These are phyloP conservation scores for Penicillium lividum DNA, from an alignment of 495 filamentous ascomycete genomes.

Conservation along the genomic window DNA sequence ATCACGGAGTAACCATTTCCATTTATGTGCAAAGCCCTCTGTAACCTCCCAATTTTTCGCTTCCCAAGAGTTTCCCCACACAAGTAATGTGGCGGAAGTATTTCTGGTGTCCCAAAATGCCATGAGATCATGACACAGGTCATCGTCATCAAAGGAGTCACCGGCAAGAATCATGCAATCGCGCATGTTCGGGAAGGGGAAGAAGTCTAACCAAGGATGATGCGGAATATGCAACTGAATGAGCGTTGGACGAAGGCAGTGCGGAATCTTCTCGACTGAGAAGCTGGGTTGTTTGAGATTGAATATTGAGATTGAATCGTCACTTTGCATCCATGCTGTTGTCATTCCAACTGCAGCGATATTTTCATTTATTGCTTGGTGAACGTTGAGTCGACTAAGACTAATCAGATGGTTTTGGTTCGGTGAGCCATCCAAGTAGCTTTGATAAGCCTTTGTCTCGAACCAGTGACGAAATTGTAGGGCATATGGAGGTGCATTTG, in stretches of 20 bases:
- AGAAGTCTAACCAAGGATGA: slow-evolving; percentile 37
- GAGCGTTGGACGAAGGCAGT: slow-evolving; percentile 24
- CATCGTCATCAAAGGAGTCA: slow-evolving; percentile 25
- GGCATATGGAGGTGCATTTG: background rate
- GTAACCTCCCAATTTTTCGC: slow-evolving; percentile 46
- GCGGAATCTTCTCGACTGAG: slow-evolving; percentile 22
- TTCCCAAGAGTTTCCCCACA: slow-evolving; percentile 49
- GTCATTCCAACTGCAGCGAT: slow-evolving; percentile 21
- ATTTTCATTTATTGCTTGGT: slow-evolving; percentile 23
- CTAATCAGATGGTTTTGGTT: slow-evolving; percentile 22
- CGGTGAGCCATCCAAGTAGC: slow-evolving; percentile 13
- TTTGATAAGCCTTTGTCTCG: slow-evolving; percentile 9
- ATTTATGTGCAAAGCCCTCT: slow-evolving; percentile 41
- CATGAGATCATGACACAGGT: slow-evolving; percentile 30
- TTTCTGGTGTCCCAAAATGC: slow-evolving; percentile 26
- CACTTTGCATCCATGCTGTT: slow-evolving; percentile 15
- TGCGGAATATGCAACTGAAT: slow-evolving; percentile 28
- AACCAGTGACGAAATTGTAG: slow-evolving; percentile 3
- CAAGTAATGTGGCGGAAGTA: slow-evolving; percentile 29
- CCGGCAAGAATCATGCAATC: slow-evolving; percentile 29
- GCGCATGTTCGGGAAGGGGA: slow-evolving; percentile 30
- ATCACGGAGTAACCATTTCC: slow-evolving; percentile 37
- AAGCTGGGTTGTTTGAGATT: slow-evolving; percentile 18
- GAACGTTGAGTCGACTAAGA: slow-evolving; percentile 22
- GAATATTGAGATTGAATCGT: slow-evolving; percentile 30